A percentile compares a stretch with the other conserved stretches of the same genome.
Conservation (phyloP, 495 filamentous ascomycete genomes). For the Schizothecium vesticola region DNA sequence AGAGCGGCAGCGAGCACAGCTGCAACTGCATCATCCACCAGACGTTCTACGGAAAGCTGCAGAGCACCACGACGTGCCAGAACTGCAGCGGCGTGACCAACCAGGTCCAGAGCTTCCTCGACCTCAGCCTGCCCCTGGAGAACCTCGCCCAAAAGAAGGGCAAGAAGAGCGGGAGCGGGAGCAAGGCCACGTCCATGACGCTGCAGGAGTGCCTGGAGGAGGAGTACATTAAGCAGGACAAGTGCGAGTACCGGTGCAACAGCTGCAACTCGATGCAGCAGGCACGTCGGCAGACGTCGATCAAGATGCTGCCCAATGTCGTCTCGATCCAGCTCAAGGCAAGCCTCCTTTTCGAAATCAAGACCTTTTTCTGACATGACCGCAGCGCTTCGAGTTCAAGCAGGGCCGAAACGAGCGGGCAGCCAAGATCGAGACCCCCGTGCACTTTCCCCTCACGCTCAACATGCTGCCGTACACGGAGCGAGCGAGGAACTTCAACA, state of each 20-base stretch:
- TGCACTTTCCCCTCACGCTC: slow-evolving; percentile 78
- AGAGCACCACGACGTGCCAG: slow-evolving; percentile 80
- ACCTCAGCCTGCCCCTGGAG: slow-evolving; percentile 76
- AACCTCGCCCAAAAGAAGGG: slow-evolving; percentile 47
- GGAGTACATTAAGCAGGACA: slow-evolving; percentile 72
- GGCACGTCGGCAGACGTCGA: slow-evolving; percentile 72
- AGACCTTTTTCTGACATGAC: neutral
- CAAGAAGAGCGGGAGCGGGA: slow-evolving; percentile 32
- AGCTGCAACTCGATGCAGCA: slow-evolving; percentile 66
- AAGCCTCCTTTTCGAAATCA: slow-evolving; percentile 11
- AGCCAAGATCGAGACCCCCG: slow-evolving; percentile 73
- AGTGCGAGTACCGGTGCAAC: slow-evolving; percentile 74
- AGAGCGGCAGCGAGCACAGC: slow-evolving; percentile 52
- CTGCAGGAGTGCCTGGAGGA: slow-evolving; percentile 71
- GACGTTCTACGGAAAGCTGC: slow-evolving; percentile 81
- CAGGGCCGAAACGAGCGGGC: slow-evolving; percentile 51
- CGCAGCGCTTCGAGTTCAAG: slow-evolving; percentile 73
- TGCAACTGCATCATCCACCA: slow-evolving; percentile 87
- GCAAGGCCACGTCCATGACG: slow-evolving; percentile 45
- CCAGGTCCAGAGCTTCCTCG: slow-evolving; percentile 77
- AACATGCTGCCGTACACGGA: slow-evolving; percentile 86
- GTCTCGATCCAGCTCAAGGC: slow-evolving; percentile 92
- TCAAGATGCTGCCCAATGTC: slow-evolving; percentile 75
- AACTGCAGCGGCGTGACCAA: slow-evolving; percentile 72
- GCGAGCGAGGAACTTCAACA: slow-evolving; percentile 40